Conservation (phyloP, 1,139 yeast species). For the Debaryomycetaceae sp. region DNA sequence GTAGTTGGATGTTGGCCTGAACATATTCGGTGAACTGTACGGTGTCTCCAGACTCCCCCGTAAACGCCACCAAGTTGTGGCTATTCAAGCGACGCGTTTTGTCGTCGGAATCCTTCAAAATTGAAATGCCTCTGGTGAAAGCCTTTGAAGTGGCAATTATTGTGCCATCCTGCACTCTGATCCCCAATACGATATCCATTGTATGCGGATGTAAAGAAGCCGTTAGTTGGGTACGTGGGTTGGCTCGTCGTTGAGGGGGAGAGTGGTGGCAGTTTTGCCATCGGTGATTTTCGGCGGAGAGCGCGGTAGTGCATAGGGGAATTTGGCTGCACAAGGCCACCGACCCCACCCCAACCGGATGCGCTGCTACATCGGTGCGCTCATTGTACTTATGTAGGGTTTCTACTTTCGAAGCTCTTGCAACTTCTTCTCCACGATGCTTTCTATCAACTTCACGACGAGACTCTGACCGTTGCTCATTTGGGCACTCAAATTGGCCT, state of each 20-base stretch:
- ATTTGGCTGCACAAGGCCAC: too few species aligned
- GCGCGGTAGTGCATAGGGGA: too few species aligned
- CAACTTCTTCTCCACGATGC: conserved; percentile 50
- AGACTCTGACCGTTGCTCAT: conserved; percentile 39
- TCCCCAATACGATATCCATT: conserved; percentile 91
- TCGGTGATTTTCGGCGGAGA: too few species aligned
- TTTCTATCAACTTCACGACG: conserved; percentile 40
- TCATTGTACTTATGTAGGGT: too few species aligned
- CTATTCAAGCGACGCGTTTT: conserved; percentile 76
- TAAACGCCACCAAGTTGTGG: conserved; percentile 79
- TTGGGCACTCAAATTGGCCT: conserved; percentile 50
- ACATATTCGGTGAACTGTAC: conserved; percentile 94
- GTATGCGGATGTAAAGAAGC: background rate
- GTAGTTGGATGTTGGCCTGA: conserved; percentile 87
- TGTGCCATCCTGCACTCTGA: conserved; percentile 75
- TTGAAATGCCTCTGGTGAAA: conserved; percentile 88
- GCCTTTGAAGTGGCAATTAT: conserved; percentile 91
- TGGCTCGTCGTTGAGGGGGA: too few species aligned
- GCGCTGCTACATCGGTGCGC: too few species aligned
- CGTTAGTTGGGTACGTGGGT: too few species aligned
- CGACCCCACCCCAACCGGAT: too few species aligned
- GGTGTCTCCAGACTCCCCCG: conserved; percentile 97
- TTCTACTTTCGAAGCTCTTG: too few species aligned
- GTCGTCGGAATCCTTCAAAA: conserved; percentile 81
- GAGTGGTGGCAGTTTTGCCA: too few species aligned